Evolutionary conservation across 805 yeast genomes (phyloP).

Genomic region (Huiozyma sinensis): DNA sequence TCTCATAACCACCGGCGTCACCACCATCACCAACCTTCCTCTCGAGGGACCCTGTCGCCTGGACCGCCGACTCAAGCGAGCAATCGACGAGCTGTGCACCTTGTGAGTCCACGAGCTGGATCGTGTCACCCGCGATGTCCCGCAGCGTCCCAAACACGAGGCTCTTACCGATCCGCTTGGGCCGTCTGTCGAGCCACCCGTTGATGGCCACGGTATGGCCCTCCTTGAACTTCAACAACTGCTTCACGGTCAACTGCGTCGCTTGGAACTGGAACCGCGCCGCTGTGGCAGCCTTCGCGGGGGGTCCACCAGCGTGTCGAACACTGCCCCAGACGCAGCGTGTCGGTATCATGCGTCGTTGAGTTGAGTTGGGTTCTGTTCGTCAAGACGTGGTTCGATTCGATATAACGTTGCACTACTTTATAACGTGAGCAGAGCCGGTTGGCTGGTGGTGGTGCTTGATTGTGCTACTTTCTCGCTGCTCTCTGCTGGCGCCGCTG

Average conservation of each 20-base stretch:
- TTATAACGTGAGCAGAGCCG: no score
- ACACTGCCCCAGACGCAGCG: no score
- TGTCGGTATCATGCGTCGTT: no score
- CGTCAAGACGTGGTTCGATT: no score
- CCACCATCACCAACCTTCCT: constrained; percentile 15
- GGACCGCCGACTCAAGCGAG: constrained; percentile 67
- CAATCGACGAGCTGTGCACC: constrained; percentile 15
- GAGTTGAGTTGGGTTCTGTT: no score
- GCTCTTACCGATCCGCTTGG: constrained; percentile 53
- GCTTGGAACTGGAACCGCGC: no score
- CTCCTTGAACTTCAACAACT: no score
- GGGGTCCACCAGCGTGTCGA: no score
- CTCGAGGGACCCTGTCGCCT: constrained; percentile 47
- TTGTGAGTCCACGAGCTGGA: constrained; percentile 44
- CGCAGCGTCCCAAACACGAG: constrained; percentile 66
- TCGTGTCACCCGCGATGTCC: constrained; percentile 55
- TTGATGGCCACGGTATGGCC: constrained; percentile 30
- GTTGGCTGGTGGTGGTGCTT: no score
- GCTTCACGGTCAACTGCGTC: no score
- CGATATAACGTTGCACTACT: no score
- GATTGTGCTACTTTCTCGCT: background rate
- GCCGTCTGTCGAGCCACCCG: constrained; percentile 79
- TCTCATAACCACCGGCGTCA: constrained; percentile 37
- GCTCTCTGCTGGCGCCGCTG: constrained; percentile 12
- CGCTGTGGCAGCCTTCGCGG: no score